Evolutionary conservation across 768 basidiomycete species (phyloP).

Genomic region (Tricholoma saponaceum): DNA sequence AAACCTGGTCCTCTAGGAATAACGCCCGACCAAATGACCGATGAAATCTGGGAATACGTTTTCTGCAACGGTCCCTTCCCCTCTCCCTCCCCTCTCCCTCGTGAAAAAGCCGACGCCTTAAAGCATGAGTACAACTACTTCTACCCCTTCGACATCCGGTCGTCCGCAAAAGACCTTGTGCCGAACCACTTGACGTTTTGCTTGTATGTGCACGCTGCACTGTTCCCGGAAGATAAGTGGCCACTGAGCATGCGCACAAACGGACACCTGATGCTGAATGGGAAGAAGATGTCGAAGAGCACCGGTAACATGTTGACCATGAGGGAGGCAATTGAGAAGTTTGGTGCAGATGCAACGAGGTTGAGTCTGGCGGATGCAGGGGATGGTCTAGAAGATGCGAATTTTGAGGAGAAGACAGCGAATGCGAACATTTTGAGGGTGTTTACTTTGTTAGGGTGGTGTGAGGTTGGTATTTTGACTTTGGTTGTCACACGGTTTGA

Average conservation of each 20-base stretch:
- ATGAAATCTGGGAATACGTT: slow-evolving; percentile 96
- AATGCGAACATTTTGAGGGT: slow-evolving; percentile 95
- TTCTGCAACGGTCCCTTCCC: slow-evolving; percentile 78
- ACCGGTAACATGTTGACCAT: slow-evolving; percentile 95
- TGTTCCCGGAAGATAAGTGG: slow-evolving; percentile 91
- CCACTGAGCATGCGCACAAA: slow-evolving; percentile 91
- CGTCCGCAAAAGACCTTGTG: slow-evolving; percentile 96
- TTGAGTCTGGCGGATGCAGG: slow-evolving; percentile 94
- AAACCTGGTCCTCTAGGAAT: slow-evolving; percentile 81
- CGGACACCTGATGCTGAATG: slow-evolving; percentile 95
- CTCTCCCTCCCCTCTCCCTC: slow-evolving; percentile 55
- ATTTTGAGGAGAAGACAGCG: slow-evolving; percentile 98
- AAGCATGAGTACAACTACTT: slow-evolving; percentile 94
- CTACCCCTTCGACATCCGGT: slow-evolving; percentile 97
- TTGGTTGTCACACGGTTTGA: neutral
- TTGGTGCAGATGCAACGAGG: slow-evolving; percentile 93
- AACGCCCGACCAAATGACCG: slow-evolving; percentile 89
- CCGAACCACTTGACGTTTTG: slow-evolving; percentile 94
- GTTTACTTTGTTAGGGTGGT: slow-evolving; percentile 89
- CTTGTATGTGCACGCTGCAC: slow-evolving; percentile 91
- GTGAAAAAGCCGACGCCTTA: slow-evolving; percentile 77
- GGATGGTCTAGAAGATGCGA: slow-evolving; percentile 96
- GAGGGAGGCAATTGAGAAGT: slow-evolving; percentile 85
- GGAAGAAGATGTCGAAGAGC: slow-evolving; percentile 98
- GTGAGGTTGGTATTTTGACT: slow-evolving; percentile 52